Evolutionary conservation across 2,329 filamentous ascomycete species (phyloP).

Genomic region (Clarireedia homoeocarpa): DNA sequence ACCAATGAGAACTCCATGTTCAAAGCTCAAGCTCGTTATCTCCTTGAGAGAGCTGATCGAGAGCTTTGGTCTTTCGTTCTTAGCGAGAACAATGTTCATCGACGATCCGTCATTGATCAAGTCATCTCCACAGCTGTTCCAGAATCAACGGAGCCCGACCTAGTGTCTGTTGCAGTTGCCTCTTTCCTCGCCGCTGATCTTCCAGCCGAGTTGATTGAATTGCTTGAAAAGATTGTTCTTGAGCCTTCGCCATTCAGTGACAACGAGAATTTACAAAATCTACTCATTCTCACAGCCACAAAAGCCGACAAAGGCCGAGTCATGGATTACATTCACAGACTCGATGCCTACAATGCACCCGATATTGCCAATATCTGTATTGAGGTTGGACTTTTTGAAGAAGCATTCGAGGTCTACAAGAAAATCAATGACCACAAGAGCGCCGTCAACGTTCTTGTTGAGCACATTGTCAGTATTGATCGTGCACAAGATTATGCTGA

Average conservation of each 20-base stretch:
- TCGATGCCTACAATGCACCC: constrained; percentile 82
- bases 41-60: constrained; percentile 78
- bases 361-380: constrained; percentile 93
- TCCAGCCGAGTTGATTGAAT: constrained; percentile 88
- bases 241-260: constrained; percentile 99
- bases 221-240: constrained; percentile 98
- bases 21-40: constrained; percentile 90
- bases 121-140: constrained; percentile 93
- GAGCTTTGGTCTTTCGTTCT: constrained; percentile 95
- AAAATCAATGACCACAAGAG: constrained; percentile 86
- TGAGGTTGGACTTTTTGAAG: constrained; percentile 88
- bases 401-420: constrained; percentile 98
- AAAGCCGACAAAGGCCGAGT: constrained; percentile 93
- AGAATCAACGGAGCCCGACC: constrained; percentile 84
- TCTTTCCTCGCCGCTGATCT: constrained; percentile 88
- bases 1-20: constrained; percentile 99
- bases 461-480: constrained; percentile 96
- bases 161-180: constrained; percentile 90
- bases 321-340: constrained; percentile 91
- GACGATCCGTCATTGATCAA: constrained; percentile 89
- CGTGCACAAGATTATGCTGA: constrained; percentile 94
- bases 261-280: constrained; percentile 91
- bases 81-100: constrained; percentile 91
- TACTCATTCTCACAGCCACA: constrained; percentile 91
- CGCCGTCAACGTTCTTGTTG: constrained; percentile 86